Base-by-base conservation (phyloP, 345 rosid genomes). In the Kernera saxatilis region DNA sequence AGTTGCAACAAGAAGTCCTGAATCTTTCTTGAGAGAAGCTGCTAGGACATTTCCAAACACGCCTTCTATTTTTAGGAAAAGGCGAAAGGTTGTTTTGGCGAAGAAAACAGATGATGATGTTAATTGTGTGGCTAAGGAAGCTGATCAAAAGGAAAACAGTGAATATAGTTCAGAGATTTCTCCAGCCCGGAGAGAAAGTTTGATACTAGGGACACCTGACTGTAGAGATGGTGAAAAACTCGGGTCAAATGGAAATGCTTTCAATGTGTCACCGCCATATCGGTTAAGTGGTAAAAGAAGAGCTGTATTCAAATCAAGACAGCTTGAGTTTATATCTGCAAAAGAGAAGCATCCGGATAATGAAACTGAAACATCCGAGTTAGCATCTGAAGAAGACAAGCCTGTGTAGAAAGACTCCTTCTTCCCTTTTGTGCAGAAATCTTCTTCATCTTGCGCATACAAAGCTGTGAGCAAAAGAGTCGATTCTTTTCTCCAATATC, bases 41-140 rank as follows among this genome's bases (percentile, higher is more conserved):
- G 97, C 99, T 11, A 83, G 79, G 72, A 93, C 81, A 52, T 93
- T 79, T 70, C 91, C 91, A 14, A 84, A 88, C 67, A 91, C 94
- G 33, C 99, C 99, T 64, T 91, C 98, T 45, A 93, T 93, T 66
- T 84, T 86, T 62, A 82, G 96, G 67, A 93, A 86, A 79, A 84
- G 95, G 78, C 85, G 83, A 17, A 66, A 44, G 70, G 63, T 48
- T 56, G 81, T 74, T 49, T 17, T 29, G 36, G 75, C 68, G 23
- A 72, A 73, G 22, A 64, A 67, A 68, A 82, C 80, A 74, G 71
- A 68, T 59, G 50, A 40, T 60, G 68, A 3, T 39, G 44, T 11
- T 49, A 40, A 21, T 15, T 9, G 17, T 51, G 63, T 9, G 52
- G 77, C 58, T 41, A 82, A 79, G 69, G 51, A 27, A 35, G 77